Base-by-base conservation (phyloP, 73 alveolate species). In the Paramecium sexaurelia region DNA sequence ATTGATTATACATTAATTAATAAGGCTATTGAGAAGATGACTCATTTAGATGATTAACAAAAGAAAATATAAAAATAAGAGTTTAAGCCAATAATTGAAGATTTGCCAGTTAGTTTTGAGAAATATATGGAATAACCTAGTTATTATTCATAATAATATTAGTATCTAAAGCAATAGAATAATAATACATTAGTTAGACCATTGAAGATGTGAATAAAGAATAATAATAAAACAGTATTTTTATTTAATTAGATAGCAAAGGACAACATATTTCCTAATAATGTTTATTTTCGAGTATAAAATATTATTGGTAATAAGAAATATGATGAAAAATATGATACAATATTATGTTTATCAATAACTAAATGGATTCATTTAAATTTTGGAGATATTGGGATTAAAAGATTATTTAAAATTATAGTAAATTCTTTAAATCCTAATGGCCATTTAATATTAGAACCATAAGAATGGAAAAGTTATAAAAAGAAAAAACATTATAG, bases 291-390 rank as follows among this genome's bases (percentile, higher is more conserved):
- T 75, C 85, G 96, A 92, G 86, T 94, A 22, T 96, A 93, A 85
- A 96, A 97, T 66, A 95, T 69, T 87, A 83, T 97, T 39, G 96
- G 87, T 75, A 88, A 83, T 55, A 92, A 85, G 17, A 55, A 92
- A 5, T 84, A 37, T 35, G 40, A 75, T 27, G 97, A 96, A 86
- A 87, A 87, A 61, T 97, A 69, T 82, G 99, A 97, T 91, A 91
- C 93, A 3, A 90, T 97, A 7, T 57, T 91, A 37, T 96, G 98
- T 75, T 93, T 97, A 55, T 93, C 97, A 9, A 92, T 98, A 5
- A 67, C 94, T 3, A 97, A 97, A 85, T 97, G 98, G 95, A 91
- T 97, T n/a, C 99, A 97, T 75, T 78, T 97, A 1, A 96, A 95
- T 85, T 96, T 85, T 73, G 99, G 99, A 20, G 99, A 97, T 67